phyloP scores from a whole-genome alignment of 805 yeast genomes.

The Suhomyces sp. region DNA sequence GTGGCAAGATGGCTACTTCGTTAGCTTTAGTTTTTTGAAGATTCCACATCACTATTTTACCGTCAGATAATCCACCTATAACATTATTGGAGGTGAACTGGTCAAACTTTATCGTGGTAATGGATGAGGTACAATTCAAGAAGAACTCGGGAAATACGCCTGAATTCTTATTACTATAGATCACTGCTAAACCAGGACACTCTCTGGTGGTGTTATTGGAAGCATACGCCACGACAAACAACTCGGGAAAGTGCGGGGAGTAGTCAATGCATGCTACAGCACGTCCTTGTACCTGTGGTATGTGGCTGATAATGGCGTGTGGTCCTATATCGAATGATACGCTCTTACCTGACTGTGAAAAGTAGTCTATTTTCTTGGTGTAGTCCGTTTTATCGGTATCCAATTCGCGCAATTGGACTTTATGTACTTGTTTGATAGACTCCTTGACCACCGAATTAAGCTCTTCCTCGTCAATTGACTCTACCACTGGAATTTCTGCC shows the following conservation, averaged over 20 bases:
- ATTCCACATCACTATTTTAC: conserved; percentile 53
- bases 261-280: conserved; percentile 5
- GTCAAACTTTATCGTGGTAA: conserved; percentile 41
- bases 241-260: conserved; percentile 14
- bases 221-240: conserved; percentile 9
- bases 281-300: not conserved
- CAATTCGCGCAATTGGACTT: conserved; percentile 8
- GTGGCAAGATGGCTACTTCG: conserved; percentile 19
- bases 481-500: not conserved
- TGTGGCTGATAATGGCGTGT: not conserved
- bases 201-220: not conserved
- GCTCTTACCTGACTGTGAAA: not conserved
- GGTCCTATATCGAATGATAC: not conserved
- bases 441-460: conserved; percentile 19
- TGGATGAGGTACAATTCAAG: conserved; percentile 38
- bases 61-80: conserved; percentile 49
- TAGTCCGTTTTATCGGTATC: conserved; percentile 5
- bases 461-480: conserved; percentile 13
- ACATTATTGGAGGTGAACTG: conserved; percentile 35
- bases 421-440: conserved; percentile 23
- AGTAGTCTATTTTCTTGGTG: conserved; percentile 6
- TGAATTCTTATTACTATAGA: conserved; percentile 7
- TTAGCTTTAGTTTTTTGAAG: conserved; percentile 12
- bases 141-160: conserved; percentile 33
- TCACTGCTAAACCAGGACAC: conserved; percentile 10